Percentiles rank a stretch among this genome's conserved stretches.
Conservation (phyloP, 345 rosid genomes). For the Populus ilicifolia region DNA sequence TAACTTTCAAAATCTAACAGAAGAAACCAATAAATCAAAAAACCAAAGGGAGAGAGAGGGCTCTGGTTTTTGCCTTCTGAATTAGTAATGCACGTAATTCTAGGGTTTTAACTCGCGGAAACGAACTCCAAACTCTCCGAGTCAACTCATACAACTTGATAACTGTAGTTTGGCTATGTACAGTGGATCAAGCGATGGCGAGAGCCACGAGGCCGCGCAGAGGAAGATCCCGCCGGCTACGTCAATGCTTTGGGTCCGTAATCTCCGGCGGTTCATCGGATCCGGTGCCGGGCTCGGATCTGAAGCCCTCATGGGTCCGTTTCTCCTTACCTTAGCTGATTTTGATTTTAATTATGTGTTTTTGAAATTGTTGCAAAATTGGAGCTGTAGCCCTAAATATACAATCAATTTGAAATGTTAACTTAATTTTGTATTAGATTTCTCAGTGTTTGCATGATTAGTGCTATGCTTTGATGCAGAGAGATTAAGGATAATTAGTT, state of each 20-base stretch:
- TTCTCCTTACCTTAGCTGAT: not conserved
- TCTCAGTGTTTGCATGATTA: not conserved
- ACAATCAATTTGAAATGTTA: not conserved
- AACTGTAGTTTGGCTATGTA: conserved; percentile 45
- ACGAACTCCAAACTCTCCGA: conserved; percentile 7
- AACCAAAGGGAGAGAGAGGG: not conserved
- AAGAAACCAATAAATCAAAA: not conserved
- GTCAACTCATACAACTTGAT: conserved; percentile 6
- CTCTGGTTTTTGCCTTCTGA: conserved; percentile 21
- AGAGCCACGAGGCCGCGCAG: conserved; percentile 70
- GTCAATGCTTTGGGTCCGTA: conserved; percentile 95
- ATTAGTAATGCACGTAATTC: not conserved
- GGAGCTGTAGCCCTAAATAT: not conserved
- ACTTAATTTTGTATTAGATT: not conserved
- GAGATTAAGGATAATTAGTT: not conserved
- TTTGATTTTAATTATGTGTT: not conserved
- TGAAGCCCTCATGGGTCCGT: conserved; percentile 93
- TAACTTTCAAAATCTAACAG: not conserved
- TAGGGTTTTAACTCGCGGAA: conserved; percentile 5
- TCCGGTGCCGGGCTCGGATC: conserved; percentile 98
- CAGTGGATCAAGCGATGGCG: conserved; percentile 95
- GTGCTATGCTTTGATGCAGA: not conserved
- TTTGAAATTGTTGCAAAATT: not conserved
- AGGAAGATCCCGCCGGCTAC: conserved; percentile 93
- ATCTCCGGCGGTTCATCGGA: conserved; percentile 85